Evolutionary conservation across 192 early-diverging fungal species (phyloP), one percentile per base, ranked within the genome.

Genomic region (Thoreauomyces humboldtii): DNA sequence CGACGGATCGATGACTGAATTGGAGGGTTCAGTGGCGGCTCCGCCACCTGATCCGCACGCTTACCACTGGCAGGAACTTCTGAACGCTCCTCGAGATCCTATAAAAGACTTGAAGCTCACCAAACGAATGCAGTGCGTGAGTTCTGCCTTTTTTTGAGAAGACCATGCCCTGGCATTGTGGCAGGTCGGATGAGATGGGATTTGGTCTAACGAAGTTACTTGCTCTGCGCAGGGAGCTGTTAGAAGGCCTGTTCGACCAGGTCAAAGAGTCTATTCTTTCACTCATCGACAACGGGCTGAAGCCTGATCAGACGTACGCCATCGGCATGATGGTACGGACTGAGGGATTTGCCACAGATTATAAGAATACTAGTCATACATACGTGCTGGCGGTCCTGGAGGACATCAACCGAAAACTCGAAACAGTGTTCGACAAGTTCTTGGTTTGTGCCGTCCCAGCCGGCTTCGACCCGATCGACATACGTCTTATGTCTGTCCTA

Each of bases 251-350:
- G 28, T 96, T 94, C 76, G 86, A 86, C 36, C 82, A 82, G 21
- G 66, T 93, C 24, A 79, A 81, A 6, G 83, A 89, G 5, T 90
- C 88, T 27, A 71, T 96, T 31, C 77, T 84, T n/a, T 59, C 73
- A 14, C 73, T 94, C 34, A 73, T 93, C 7, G 93, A 96, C 28
- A 79, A 79, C 61, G 91, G 87, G 12, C 70, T 88, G 27, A 89
- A 88, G 33, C 33, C 59, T 32, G 76, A 81, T 56, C 65, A 63
- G 43, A 80, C 82, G 0, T 73, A 54, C 41, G 63, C 85, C 4
- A 85, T 96, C 9, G 89, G 90, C 4, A 95, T 98, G 89, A 72
- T 98, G 76, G 88, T 88, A 1, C 75, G 82, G 9, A 74, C 94
- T 1, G 89, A 95, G 64, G 81, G 81, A 21, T 77, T 84, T 6